Evolutionary conservation across 108 stramenopile genomes (phyloP), one percentile per base, ranked within the genome.

Genomic region (Nitzschia sp.): DNA sequence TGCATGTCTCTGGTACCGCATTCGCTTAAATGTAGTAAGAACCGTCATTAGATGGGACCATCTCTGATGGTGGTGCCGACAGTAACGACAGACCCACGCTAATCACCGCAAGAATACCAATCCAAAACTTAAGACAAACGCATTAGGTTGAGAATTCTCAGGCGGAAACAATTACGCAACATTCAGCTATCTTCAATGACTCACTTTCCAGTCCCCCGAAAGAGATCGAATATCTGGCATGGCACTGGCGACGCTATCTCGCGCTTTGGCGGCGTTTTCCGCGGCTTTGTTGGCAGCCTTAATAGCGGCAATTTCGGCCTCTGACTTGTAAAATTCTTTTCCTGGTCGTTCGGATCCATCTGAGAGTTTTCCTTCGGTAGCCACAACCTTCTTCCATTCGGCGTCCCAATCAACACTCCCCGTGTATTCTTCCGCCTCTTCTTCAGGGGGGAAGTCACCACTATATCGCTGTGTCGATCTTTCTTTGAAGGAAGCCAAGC

Each of bases 371-470:
- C 62, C 62, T 53, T 81, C 68, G 11, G 77, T 71, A 2, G 55
- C 54, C 5, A 85, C 79, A 9, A 85, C 81, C 72, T 85, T 85
- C 64, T 77, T 74, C 85, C 85, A 85, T 71, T 85, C 85, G 0
- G 71, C 81, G 61, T 85, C 85, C 85, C 85, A 85, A 64, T 85
- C 85, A 18, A 76, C 48, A 13, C 33, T 51, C 32, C 72, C 71
- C 4, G 24, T 68, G 54, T 77, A 80, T 21, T 61, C 66, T 28
- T 66, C 61, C 3, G 68, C 42, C 32, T 72, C 71, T 0, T 72
- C 71, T 0, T 72, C 71, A 8, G 71, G 54, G 21, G 71, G 71
- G 33, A 72, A 56, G 38, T 72, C 71, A 27, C 51, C 46, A 42
- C 13, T 42, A 13, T 42, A 6, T n/a, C 54, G 24, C 13, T 42